Evolutionary conservation across 202 grass and related monocot genomes (phyloP), one percentile per base, ranked within the genome.

Genomic region (Zoysia matrella): DNA sequence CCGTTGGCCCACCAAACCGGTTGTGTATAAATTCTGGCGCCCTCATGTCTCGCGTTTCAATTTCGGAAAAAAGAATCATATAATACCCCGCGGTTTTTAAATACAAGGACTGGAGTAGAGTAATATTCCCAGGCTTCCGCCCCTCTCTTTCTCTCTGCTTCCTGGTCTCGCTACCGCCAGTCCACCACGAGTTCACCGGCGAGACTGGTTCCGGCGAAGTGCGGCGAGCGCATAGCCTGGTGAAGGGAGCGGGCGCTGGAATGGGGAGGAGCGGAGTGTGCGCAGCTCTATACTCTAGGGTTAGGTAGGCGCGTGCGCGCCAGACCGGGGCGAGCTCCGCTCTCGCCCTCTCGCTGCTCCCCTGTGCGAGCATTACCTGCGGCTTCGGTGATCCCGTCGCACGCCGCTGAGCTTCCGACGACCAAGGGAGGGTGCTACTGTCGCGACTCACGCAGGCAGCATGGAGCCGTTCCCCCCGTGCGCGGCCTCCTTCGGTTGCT

Each of bases 31-130:
- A 30, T 30, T 30, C 22, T 30, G 22, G 22, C 22, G 22, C 11
- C 55, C 76, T 40, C 9, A 56, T 64, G 71, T 76, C 76, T 16
- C 70, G 64, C 64, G 71, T 76, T 89, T 89, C 64, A 54, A 69
- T 69, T 79, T 70, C 18, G 9, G 47, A 44, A 40, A 60, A 52
- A 73, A 65, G 13, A 15, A 66, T 67, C 14, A 5, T 13, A 0
- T 78, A 53, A 60, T 72, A 55, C 79, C 63, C 51, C 75, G 69
- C 53, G 3, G 8, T 84, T 69, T 79, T 66, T 56, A 81, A 70
- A 7, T 18, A n/a, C n/a, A n/a, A n/a, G n/a, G n/a, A n/a, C n/a
- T n/a, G n/a, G n/a, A n/a, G n/a, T n/a, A n/a, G n/a, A 36, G 10
- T 15, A 16, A 13, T 36, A 71, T 80, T 51, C 48, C 7, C 11